Conservation (phyloP, 2,329 filamentous ascomycete genomes). For the Dothideomycetidae sp. region DNA sequence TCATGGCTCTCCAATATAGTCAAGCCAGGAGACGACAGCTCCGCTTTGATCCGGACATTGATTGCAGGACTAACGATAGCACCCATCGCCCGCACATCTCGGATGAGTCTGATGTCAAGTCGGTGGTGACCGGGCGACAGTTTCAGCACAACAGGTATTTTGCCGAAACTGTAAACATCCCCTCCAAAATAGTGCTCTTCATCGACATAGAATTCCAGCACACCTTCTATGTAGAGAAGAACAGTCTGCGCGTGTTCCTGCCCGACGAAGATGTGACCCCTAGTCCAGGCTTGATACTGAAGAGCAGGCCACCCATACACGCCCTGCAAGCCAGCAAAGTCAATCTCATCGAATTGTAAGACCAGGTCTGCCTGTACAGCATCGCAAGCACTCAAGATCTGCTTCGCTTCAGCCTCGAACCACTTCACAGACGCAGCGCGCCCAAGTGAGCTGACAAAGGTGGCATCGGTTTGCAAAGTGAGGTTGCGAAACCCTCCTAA, state of each 20-base stretch:
- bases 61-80: conserved; percentile 35
- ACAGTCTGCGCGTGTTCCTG: conserved; percentile 22
- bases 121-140: conserved; percentile 36
- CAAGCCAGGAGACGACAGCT: conserved; percentile 18
- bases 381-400: conserved; percentile 16
- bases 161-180: conserved; percentile 40
- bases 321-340: conserved; percentile 39
- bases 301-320: conserved; percentile 46
- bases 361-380: conserved; percentile 27
- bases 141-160: conserved; percentile 36
- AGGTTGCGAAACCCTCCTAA: conserved; percentile 39
- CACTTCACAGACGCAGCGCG: conserved; percentile 37
- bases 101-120: conserved; percentile 38
- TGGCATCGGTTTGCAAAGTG: conserved; percentile 27
- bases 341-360: conserved; percentile 36
- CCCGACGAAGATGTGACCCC: conserved; percentile 33
- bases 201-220: conserved; percentile 42
- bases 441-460: conserved; percentile 37
- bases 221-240: conserved; percentile 32
- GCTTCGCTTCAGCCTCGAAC: conserved; percentile 27
- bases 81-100: conserved; percentile 44
- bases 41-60: conserved; percentile 26
- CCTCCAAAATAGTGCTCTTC: conserved; percentile 40
- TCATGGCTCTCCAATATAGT: conserved; percentile 23
- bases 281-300: conserved; percentile 45